Conservation (phyloP, 83 land plant species). For the Thuja plicata region DNA sequence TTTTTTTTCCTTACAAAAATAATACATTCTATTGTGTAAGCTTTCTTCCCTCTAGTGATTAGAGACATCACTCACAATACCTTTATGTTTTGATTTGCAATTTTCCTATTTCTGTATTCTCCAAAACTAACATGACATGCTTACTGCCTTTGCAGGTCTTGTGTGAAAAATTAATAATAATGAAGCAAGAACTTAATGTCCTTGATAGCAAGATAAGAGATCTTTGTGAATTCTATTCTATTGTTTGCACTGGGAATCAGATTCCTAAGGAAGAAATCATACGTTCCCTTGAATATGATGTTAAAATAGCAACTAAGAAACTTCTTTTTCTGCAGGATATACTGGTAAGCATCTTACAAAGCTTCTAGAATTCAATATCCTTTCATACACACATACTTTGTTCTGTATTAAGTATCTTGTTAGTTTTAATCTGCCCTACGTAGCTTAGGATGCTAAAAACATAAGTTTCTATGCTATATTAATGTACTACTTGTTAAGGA, state of each 20-base stretch:
- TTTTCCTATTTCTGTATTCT: neutral
- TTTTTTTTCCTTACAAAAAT: neutral
- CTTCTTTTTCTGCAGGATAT: neutral
- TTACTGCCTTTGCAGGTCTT: neutral
- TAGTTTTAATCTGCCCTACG: neutral
- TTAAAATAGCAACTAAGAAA: neutral
- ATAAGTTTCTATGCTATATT: neutral
- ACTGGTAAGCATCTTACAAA: neutral
- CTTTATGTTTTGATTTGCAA: neutral
- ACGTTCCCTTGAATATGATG: neutral
- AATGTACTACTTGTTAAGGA: neutral
- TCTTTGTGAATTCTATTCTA: conserved; percentile 2
- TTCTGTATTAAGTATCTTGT: neutral
- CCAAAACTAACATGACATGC: neutral
- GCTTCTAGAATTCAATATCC: neutral
- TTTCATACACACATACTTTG: neutral
- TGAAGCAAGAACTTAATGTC: conserved; percentile 3
- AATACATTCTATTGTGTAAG: neutral
- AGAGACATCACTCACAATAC: neutral
- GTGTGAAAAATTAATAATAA: neutral
- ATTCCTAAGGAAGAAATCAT: neutral
- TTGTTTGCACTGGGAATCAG: neutral
- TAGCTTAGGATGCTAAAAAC: neutral
- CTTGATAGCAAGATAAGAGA: conserved; percentile 8
- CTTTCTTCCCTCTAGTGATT: neutral